A percentile compares a stretch with the other conserved stretches of the same genome.
Evolutionary conservation across 2,329 filamentous ascomycete genomes (phyloP).

Genomic region (Claviceps spartinae): DNA sequence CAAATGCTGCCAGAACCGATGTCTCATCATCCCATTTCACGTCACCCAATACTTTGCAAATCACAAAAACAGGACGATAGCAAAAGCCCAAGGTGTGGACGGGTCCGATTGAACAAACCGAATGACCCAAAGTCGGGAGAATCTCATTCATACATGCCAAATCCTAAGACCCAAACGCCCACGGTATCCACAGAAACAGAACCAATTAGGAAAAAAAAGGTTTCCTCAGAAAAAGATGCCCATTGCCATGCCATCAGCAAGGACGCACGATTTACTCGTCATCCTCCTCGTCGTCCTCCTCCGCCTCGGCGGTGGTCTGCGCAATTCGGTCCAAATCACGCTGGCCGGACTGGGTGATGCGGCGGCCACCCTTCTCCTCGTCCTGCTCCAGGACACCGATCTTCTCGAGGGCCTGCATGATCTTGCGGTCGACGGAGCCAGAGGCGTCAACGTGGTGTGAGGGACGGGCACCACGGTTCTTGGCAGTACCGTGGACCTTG

Average conservation of each 20-base stretch:
- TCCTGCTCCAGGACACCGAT: conserved; percentile 96
- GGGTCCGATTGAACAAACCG: conserved; percentile 21
- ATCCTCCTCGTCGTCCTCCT: conserved; percentile 54
- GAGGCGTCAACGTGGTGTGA: conserved; percentile 92
- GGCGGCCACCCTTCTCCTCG: conserved; percentile 95
- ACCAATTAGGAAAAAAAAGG: conserved; percentile 2
- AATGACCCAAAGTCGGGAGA: conserved; percentile 23
- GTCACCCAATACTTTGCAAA: too few relatives aligned
- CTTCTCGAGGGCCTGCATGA: conserved; percentile 96
- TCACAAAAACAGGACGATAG: not conserved
- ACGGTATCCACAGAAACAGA: conserved; percentile 4
- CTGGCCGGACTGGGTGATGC: conserved; percentile 96
- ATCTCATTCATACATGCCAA: conserved; percentile 28
- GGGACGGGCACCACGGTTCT: conserved; percentile 90
- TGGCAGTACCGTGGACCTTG: conserved; percentile 90
- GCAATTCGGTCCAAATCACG: conserved; percentile 97
- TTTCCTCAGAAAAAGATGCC: not conserved
- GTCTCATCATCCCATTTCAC: too few relatives aligned
- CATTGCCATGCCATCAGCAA: not conserved
- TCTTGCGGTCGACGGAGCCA: conserved; percentile 92
- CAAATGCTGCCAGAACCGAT: too few relatives aligned
- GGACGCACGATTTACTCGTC: conserved; percentile 40
- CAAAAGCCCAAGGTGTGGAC: conserved; percentile 8
- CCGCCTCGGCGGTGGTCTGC: conserved; percentile 63
- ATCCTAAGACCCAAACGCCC: conserved; percentile 28